Percentiles rank a stretch among this genome's conserved stretches.
Conservation (phyloP, 2,329 filamentous ascomycete genomes). For the Rhinocladiella similis region DNA sequence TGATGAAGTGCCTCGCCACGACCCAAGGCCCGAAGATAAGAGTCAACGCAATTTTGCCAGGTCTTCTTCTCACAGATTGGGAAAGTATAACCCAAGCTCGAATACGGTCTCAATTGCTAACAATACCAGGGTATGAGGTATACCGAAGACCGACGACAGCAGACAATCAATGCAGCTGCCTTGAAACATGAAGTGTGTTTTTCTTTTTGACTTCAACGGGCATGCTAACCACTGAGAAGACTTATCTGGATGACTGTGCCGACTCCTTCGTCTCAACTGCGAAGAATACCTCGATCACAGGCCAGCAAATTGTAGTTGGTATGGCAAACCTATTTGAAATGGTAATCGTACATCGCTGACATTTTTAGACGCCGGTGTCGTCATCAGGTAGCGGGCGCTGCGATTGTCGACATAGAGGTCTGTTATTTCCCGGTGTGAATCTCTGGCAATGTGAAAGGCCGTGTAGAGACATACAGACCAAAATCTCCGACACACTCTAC, state of each 20-base stretch:
- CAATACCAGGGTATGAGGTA: conserved; percentile 54
- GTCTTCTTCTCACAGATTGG: conserved; percentile 69
- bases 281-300: conserved; percentile 49
- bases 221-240: conserved; percentile 31
- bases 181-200: conserved; percentile 59
- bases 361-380: conserved; percentile 22
- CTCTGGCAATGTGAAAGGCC: conserved; percentile 10
- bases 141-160: conserved; percentile 57
- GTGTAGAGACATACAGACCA: conserved; percentile 17
- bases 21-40: conserved; percentile 64
- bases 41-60: conserved; percentile 65
- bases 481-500: conserved; percentile 9
- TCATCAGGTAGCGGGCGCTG: conserved; percentile 10
- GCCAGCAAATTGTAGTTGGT: conserved; percentile 46
- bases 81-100: conserved; percentile 1
- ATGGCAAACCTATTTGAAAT: conserved; percentile 18
- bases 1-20: conserved; percentile 65
- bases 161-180: conserved; percentile 55
- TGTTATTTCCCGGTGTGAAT: neutral
- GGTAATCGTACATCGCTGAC: conserved; percentile 10
- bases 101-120: neutral
- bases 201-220: neutral
- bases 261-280: conserved; percentile 42
- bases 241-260: conserved; percentile 44
- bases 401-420: neutral